Conservation (phyloP, 192 early-diverging fungal genomes). For the Pecoramyces ruminantium region DNA sequence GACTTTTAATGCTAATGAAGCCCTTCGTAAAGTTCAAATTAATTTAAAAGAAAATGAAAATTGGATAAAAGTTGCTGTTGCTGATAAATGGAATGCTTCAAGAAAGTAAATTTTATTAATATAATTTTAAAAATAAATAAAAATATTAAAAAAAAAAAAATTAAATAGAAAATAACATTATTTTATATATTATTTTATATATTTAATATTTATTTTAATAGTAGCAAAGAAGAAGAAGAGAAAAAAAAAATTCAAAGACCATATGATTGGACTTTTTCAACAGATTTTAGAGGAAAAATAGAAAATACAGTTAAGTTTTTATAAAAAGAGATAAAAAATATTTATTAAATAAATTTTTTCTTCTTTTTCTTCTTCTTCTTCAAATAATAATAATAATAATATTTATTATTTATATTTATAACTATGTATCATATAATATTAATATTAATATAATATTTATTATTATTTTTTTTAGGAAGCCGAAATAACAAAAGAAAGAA, state of each 20-base stretch:
- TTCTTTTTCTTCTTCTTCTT: too few species aligned
- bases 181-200: too few species aligned
- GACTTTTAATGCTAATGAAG: constrained; percentile 52
- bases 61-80: constrained; percentile 66
- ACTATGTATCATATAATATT: too few species aligned
- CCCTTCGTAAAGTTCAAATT: constrained; percentile 52
- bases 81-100: constrained; percentile 52
- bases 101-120: neutral
- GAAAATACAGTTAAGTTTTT: neutral
- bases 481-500: constrained; percentile 15
- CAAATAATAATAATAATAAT: too few species aligned
- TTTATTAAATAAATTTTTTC: too few species aligned
- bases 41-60: constrained; percentile 40
- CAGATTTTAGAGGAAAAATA: constrained; percentile 49
- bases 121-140: too few species aligned
- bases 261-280: constrained; percentile 95
- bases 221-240: constrained; percentile 32
- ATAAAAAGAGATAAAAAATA: too few species aligned
- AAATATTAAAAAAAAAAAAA: too few species aligned
- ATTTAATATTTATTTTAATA: constrained; percentile 1
- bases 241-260: constrained; percentile 75
- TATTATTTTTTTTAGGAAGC: neutral
- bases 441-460: too few species aligned
- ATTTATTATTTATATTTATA: too few species aligned
- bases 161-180: too few species aligned